These are phyloP conservation scores for Capsicum rhomboideum DNA, from an alignment of 257 asterid genomes.

Conservation along the genomic window DNA sequence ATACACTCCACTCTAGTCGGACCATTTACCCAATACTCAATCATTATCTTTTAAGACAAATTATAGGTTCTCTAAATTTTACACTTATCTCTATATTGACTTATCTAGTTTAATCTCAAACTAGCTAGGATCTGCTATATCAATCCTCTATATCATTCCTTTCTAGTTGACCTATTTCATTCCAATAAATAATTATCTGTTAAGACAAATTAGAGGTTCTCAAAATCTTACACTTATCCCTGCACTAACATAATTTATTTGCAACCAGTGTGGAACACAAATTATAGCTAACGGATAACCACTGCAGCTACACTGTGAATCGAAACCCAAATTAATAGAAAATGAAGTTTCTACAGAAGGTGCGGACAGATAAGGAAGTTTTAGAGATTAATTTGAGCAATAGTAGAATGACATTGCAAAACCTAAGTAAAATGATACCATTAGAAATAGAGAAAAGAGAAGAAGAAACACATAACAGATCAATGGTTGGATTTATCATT, in stretches of 20 bases:
- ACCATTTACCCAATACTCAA: neutral
- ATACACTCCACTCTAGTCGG: neutral
- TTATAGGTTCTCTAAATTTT: no score
- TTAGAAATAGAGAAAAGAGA: neutral
- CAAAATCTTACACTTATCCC: neutral
- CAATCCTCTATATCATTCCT: neutral
- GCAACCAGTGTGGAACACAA: neutral
- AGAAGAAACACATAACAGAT: neutral
- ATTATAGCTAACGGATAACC: neutral
- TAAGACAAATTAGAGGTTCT: neutral
- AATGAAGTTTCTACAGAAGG: neutral
- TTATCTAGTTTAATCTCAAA: neutral
- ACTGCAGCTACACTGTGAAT: neutral
- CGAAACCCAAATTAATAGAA: neutral
- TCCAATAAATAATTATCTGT: neutral
- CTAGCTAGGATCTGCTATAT: neutral
- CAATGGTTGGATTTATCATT: neutral
- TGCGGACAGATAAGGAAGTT: neutral
- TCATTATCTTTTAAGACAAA: neutral
- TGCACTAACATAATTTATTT: neutral
- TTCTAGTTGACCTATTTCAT: neutral
- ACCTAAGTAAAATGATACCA: neutral
- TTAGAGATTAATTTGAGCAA: neutral
- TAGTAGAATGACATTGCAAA: neutral
- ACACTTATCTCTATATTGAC: neutral